Evolutionary conservation across 768 basidiomycete species (phyloP), one percentile per base, ranked within the genome.

Genomic region (Tubosaeta sp.): DNA sequence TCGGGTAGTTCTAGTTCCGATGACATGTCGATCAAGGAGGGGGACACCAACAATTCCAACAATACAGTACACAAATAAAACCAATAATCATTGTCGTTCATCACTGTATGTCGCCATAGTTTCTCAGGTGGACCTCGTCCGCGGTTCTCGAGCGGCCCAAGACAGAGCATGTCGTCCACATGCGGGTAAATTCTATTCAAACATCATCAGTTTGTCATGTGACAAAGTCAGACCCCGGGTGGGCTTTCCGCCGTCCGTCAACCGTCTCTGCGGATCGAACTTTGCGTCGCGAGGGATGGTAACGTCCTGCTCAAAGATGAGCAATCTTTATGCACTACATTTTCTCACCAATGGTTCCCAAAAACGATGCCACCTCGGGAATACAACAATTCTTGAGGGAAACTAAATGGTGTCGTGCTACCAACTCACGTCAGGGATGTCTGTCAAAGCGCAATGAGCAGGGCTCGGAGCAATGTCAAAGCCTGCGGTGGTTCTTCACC

Each of bases 361-460:
- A 70, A 67, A 4, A 73, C 70, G 22, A 65, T 63, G 12, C 70
- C 68, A 4, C 71, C 70, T 65, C 38, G 9, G 70, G 72, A 22
- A 73, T 72, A 48, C 71, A 65, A 27, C 64, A 64, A 27, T 52
- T 59, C 16, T 66, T 81, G 49, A 4, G 21, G 57, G 14, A 32
- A 44, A 21, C 10, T 62, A 7, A 58, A 22, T 19, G 39, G 21
- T 9, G 7, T 29, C 9, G 5, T 18, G 10, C 4, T 6, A 12
- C 14, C 32, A 42, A 66, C 66, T 55, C 49, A 82, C 83, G 73
- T 82, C 87, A 22, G 79, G 61, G 25, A 89, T 78, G 45, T 87
- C 84, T 48, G 77, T 77, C 2, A 78, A 80, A 1, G 85, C 78
- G 40, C 78, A 76, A 55, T 89, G 86, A 3, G 82, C 73, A 54